Evolutionary conservation across 2,329 filamentous ascomycete genomes (phyloP).

Genomic region (Reticulascus tulasneorum): DNA sequence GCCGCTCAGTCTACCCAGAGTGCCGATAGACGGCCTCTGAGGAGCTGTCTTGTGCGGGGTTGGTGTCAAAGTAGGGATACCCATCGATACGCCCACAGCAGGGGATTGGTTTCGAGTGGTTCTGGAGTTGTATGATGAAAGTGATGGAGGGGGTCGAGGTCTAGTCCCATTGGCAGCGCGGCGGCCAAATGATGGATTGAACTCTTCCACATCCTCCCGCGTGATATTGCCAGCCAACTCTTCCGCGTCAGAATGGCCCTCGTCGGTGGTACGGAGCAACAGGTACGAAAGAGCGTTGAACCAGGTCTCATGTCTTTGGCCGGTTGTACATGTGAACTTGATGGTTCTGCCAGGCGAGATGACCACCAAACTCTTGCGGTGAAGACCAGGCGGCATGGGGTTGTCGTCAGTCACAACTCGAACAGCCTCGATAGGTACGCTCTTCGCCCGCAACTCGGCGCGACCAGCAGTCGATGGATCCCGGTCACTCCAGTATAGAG

Average conservation of each 20-base stretch:
- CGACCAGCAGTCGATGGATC: constrained; percentile 80
- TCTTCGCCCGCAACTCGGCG: constrained; percentile 75
- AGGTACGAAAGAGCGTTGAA: constrained; percentile 96
- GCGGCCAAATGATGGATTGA: constrained; percentile 63
- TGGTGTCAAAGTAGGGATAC: constrained; percentile 54
- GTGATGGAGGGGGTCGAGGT: constrained; percentile 56
- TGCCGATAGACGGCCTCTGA: constrained; percentile 36
- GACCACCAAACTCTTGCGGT: constrained; percentile 89
- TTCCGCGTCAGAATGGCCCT: constrained; percentile 58
- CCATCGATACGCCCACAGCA: constrained; percentile 42
- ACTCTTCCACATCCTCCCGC: constrained; percentile 67
- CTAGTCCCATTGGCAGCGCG: constrained; percentile 28
- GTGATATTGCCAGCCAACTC: constrained; percentile 55
- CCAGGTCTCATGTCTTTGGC: constrained; percentile 96
- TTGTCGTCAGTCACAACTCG: constrained; percentile 92
- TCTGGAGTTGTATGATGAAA: constrained; percentile 78
- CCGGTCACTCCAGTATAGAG: constrained; percentile 91
- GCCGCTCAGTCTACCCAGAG: constrained; percentile 55
- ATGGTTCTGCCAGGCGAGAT: constrained; percentile 83
- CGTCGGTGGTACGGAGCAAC: constrained; percentile 68
- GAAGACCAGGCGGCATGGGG: constrained; percentile 87
- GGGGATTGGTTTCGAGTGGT: constrained; percentile 65
- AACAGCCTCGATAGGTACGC: constrained; percentile 88
- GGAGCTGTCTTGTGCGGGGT: constrained; percentile 36
- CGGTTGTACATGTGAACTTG: constrained; percentile 91